Percentiles rank a stretch among this genome's conserved stretches.
Conservation (phyloP, 2,329 filamentous ascomycete species). For the Cadophora malorum region DNA sequence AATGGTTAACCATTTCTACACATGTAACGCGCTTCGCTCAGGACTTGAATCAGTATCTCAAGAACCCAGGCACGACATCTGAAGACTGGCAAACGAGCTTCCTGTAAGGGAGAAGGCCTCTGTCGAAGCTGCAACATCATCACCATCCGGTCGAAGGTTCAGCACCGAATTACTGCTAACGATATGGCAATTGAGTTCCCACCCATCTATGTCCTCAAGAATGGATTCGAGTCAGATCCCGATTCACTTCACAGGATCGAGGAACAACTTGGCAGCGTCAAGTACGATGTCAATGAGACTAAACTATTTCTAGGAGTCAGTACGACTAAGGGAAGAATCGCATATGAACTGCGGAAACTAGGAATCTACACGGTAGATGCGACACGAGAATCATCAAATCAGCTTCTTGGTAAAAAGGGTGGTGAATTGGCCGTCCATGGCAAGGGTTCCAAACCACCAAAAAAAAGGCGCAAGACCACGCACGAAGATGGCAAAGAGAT, state of each 20-base stretch:
- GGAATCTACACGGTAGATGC: constrained; percentile 55
- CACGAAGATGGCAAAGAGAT: constrained; percentile 32
- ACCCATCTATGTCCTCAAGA: constrained; percentile 68
- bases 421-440: not conserved
- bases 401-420: not conserved
- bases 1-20: not conserved
- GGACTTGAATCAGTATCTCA: not conserved
- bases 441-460: constrained; percentile 43
- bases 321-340: constrained; percentile 70
- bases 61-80: not conserved
- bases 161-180: not conserved
- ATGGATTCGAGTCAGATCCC: constrained; percentile 26
- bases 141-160: not conserved
- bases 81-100: not conserved
- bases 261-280: constrained; percentile 69
- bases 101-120: not conserved
- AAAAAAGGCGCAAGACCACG: constrained; percentile 40
- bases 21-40: not conserved
- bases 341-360: constrained; percentile 76
- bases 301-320: constrained; percentile 78
- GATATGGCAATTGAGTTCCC: constrained; percentile 39
- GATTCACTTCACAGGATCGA: constrained; percentile 67
- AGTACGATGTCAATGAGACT: constrained; percentile 73
- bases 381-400: not conserved
- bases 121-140: not conserved